Conservation (phyloP, 2,329 filamentous ascomycete genomes). For the Colletotrichum chlorophyti region DNA sequence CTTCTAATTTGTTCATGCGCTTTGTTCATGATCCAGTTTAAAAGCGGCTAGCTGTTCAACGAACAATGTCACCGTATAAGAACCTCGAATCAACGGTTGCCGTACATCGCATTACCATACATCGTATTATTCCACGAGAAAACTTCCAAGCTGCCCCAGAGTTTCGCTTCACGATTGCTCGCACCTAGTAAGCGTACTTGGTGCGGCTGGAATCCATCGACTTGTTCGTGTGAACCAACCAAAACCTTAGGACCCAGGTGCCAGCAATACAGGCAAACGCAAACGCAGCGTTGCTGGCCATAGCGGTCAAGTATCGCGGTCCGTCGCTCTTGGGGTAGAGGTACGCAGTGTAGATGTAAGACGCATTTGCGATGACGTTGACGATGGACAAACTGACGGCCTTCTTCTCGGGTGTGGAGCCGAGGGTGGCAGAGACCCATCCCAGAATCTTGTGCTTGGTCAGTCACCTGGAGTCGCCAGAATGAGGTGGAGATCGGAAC, state of each 20-base stretch:
- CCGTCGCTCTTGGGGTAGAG: conserved; percentile 48
- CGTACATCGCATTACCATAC: too few species aligned
- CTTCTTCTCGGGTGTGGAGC: conserved; percentile 52
- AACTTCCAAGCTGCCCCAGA: too few species aligned
- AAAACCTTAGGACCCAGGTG: conserved; percentile 34
- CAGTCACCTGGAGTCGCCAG: too few species aligned
- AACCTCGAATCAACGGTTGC: too few species aligned
- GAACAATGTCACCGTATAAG: too few species aligned
- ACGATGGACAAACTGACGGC: conserved; percentile 49
- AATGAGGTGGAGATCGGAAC: too few species aligned
- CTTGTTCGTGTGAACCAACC: conserved; percentile 35
- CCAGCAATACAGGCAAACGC: conserved; percentile 34
- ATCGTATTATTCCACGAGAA: too few species aligned
- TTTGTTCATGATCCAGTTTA: too few species aligned
- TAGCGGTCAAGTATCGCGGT: conserved; percentile 49
- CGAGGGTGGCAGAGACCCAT: conserved; percentile 48
- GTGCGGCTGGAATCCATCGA: conserved; percentile 31
- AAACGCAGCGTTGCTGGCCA: conserved; percentile 39
- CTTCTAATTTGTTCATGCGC: too few species aligned
- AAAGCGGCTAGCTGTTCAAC: too few species aligned
- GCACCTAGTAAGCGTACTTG: conserved; percentile 28
- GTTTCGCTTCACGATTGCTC: too few species aligned
- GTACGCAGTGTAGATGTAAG: conserved; percentile 54
- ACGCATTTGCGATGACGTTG: conserved; percentile 50
- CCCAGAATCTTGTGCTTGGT: too few species aligned